phyloP scores from a whole-genome alignment of 352 stramenopile genomes.

The Globisporangium cystogenes region DNA sequence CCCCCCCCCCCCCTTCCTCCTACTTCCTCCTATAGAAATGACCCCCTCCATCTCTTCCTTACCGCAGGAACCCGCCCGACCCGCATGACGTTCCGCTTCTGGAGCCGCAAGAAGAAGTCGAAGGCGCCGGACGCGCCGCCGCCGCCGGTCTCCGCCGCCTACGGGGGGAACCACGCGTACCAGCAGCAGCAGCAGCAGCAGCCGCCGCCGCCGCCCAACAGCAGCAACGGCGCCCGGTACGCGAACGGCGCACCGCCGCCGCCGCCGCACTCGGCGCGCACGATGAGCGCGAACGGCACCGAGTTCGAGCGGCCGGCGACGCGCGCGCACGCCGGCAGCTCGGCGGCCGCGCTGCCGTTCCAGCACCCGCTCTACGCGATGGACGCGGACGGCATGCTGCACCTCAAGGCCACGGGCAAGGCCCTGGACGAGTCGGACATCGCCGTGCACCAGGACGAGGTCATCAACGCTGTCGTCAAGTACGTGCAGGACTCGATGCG shows the following conservation, averaged over 20 bases:
- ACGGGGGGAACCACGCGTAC: slow-evolving; percentile 10
- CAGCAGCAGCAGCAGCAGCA: background rate
- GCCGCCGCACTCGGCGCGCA: slow-evolving; percentile 36
- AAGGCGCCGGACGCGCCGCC: slow-evolving; percentile 4
- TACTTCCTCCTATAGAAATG: too few relatives aligned
- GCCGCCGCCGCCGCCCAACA: slow-evolving; percentile 1
- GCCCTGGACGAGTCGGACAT: slow-evolving; percentile 78
- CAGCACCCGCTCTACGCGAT: slow-evolving; percentile 79
- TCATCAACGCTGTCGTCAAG: slow-evolving; percentile 82
- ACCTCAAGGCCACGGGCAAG: slow-evolving; percentile 81
- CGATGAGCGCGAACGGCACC: slow-evolving; percentile 35
- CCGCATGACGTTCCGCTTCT: slow-evolving; percentile 69
- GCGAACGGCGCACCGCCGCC: slow-evolving; percentile 13
- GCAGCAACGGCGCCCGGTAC: slow-evolving; percentile 36
- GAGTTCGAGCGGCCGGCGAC: slow-evolving; percentile 1
- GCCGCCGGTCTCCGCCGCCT: slow-evolving; percentile 2
- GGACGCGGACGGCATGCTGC: slow-evolving; percentile 80
- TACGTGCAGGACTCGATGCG: slow-evolving; percentile 86
- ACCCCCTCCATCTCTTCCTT: background rate
- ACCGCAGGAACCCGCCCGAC: too few relatives aligned
- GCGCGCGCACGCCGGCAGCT: slow-evolving; percentile 3
- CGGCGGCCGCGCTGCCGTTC: slow-evolving; percentile 43
- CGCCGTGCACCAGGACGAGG: slow-evolving; percentile 84
- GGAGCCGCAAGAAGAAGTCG: slow-evolving; percentile 73
- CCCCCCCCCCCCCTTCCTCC: too few relatives aligned